Evolutionary conservation across 2,329 filamentous ascomycete species (phyloP).

Genomic region (Fusarium stilboides): DNA sequence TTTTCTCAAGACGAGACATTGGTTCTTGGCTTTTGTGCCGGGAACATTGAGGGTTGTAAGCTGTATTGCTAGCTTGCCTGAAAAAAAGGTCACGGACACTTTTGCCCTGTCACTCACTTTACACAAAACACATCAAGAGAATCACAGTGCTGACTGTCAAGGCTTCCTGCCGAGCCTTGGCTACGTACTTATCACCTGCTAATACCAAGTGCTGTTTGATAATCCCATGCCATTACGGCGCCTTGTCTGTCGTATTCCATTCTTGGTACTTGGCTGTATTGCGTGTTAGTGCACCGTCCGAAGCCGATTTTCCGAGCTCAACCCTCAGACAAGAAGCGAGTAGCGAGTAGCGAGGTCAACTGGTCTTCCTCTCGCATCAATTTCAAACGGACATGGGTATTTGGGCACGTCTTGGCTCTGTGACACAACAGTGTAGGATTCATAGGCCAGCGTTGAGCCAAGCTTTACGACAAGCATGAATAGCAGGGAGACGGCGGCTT

Average conservation of each 20-base stretch:
- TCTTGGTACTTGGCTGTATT: slow-evolving; percentile 20
- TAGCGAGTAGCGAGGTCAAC: slow-evolving; percentile 4
- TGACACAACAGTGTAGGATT: slow-evolving; percentile 28
- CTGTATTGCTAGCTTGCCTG: slow-evolving; percentile 3
- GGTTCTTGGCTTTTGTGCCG: background rate
- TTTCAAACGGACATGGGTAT: slow-evolving; percentile 29
- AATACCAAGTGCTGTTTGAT: slow-evolving; percentile 10
- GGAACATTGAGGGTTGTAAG: background rate
- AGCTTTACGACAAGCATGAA: slow-evolving; percentile 34
- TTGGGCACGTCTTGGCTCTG: slow-evolving; percentile 22
- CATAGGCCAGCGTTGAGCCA: slow-evolving; percentile 24
- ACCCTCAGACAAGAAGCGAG: slow-evolving; percentile 13
- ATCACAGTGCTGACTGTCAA: slow-evolving; percentile 8
- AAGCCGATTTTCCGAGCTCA: slow-evolving; percentile 42
- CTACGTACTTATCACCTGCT: background rate
- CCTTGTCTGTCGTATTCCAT: slow-evolving; percentile 24
- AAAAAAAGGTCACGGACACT: background rate
- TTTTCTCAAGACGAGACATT: background rate
- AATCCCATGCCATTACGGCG: slow-evolving; percentile 16
- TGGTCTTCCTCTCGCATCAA: slow-evolving; percentile 21
- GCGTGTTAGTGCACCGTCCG: slow-evolving; percentile 21
- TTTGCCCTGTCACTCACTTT: background rate
- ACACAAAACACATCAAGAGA: slow-evolving; percentile 8
- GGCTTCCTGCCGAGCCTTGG: slow-evolving; percentile 12
- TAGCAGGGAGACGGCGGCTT: slow-evolving; percentile 33